Conservation (phyloP, 2,329 filamentous ascomycete species). For the Fusarium sp. region DNA sequence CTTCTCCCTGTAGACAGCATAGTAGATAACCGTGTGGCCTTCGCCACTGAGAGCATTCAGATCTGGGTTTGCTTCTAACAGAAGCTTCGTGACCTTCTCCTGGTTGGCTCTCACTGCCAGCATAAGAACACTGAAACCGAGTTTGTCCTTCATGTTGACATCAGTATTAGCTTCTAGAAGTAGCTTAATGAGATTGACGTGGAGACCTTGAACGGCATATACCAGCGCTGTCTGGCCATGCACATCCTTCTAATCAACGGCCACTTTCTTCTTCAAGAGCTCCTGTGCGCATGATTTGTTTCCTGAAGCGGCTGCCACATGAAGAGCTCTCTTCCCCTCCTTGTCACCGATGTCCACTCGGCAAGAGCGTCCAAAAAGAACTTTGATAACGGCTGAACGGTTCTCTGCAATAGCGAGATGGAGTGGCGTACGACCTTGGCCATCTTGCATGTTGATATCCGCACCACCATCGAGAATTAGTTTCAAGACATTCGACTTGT, state of each 20-base stretch:
- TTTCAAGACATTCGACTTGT: constrained; percentile 1
- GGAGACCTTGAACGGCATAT: not conserved
- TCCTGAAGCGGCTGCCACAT: not conserved
- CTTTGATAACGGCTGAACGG: not conserved
- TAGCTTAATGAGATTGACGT: not conserved
- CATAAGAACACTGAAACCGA: not conserved
- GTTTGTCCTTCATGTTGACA: not conserved
- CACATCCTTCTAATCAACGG: not conserved
- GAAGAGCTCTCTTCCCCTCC: constrained; percentile 3
- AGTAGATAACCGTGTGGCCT: constrained; percentile 3
- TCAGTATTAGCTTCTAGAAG: not conserved
- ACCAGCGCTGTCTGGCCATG: constrained; percentile 1
- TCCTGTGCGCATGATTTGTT: not conserved
- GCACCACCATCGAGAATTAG: not conserved
- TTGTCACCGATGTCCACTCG: not conserved
- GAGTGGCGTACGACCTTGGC: not conserved
- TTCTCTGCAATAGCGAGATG: not conserved
- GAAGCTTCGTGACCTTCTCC: not conserved
- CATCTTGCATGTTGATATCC: not conserved
- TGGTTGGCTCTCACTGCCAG: not conserved
- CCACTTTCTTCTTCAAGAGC: not conserved
- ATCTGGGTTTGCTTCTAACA: not conserved
- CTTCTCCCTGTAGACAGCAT: not conserved
- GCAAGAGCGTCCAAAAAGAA: constrained; percentile 1
- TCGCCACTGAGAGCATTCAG: not conserved